phyloP scores from a whole-genome alignment of 1,284 basidiomycete species.

The Irpex sp. region DNA sequence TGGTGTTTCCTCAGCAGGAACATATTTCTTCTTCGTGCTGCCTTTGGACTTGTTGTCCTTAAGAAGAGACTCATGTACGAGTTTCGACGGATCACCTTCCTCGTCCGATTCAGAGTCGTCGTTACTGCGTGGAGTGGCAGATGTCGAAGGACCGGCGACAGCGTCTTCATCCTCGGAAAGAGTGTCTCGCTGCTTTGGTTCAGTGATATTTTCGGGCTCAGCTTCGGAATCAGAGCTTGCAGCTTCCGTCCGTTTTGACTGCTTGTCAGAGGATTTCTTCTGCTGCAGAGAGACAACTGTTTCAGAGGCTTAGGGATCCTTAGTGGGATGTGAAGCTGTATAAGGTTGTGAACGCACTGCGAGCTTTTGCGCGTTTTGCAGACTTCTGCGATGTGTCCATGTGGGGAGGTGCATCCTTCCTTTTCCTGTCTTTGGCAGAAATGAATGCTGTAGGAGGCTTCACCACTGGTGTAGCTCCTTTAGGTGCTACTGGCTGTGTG shows the following conservation, averaged over 20 bases:
- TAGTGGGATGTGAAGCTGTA: neutral
- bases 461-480: neutral
- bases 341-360: neutral
- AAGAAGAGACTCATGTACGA: constrained; percentile 41
- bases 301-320: neutral
- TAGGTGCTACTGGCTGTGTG: constrained; percentile 7
- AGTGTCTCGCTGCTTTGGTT: constrained; percentile 1
- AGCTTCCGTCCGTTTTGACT: constrained; percentile 10
- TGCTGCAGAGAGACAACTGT: neutral
- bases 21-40: constrained; percentile 34
- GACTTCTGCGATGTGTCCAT: neutral
- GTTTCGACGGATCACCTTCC: constrained; percentile 32
- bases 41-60: constrained; percentile 13
- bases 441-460: constrained; percentile 7
- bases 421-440: constrained; percentile 12
- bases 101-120: constrained; percentile 23
- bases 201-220: constrained; percentile 11
- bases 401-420: constrained; percentile 18
- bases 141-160: neutral
- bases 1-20: constrained; percentile 62
- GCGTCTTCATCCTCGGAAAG: constrained; percentile 5
- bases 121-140: neutral
- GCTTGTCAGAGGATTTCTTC: constrained; percentile 5
- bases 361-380: neutral
- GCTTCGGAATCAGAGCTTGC: constrained; percentile 5